Percentiles rank a stretch among this genome's conserved stretches.
Conservation (phyloP, 2,329 filamentous ascomycete species). For the Hymenoscyphus repandus region DNA sequence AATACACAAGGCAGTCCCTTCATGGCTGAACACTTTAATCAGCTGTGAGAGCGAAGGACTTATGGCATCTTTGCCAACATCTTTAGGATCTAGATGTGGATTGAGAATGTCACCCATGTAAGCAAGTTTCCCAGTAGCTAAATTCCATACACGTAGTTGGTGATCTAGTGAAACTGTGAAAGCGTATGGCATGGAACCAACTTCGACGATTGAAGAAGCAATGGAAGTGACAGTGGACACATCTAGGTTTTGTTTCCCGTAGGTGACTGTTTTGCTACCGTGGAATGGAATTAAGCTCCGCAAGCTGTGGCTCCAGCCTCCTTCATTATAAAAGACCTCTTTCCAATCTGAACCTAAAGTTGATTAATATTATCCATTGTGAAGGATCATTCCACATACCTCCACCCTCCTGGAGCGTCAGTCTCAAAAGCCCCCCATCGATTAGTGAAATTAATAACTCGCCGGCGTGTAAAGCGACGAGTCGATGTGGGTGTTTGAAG, state of each 20-base stretch:
- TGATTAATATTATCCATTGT: conserved; percentile 11
- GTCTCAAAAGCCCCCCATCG: conserved; percentile 68
- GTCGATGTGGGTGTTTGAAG: conserved; percentile 74
- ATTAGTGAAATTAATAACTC: conserved; percentile 76
- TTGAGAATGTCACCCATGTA: conserved; percentile 74
- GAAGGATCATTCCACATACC: conserved; percentile 36
- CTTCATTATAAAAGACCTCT: conserved; percentile 68
- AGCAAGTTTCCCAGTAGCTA: conserved; percentile 72
- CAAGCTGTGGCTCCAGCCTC: conserved; percentile 64
- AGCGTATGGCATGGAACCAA: conserved; percentile 46
- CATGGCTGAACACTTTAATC: conserved; percentile 62
- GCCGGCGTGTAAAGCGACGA: conserved; percentile 68
- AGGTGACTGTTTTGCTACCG: conserved; percentile 56
- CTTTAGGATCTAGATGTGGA: conserved; percentile 58
- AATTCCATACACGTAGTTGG: conserved; percentile 82
- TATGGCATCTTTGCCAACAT: conserved; percentile 68
- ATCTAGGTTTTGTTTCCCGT: conserved; percentile 61
- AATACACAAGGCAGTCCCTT: conserved; percentile 53
- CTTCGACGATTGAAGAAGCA: conserved; percentile 43
- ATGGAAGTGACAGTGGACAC: conserved; percentile 62
- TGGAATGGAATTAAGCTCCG: conserved; percentile 63
- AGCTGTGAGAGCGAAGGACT: conserved; percentile 75
- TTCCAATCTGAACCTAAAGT: conserved; percentile 48
- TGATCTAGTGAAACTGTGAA: conserved; percentile 90
- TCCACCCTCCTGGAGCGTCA: conserved; percentile 56